Evolutionary conservation across 78 protist species (phyloP).

Genomic region (Protostelium mycophagum): DNA sequence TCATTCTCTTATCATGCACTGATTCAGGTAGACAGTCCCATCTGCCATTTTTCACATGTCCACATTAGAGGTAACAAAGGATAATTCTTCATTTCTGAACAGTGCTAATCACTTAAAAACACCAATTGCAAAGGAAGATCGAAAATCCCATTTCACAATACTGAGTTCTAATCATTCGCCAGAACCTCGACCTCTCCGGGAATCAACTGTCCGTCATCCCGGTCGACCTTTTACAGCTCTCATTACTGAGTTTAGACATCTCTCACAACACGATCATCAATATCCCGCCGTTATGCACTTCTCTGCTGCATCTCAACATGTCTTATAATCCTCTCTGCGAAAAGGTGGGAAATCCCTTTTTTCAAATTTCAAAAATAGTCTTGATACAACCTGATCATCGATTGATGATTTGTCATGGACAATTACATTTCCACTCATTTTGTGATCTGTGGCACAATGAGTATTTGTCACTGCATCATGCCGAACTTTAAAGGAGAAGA

Average conservation of each 20-base stretch:
- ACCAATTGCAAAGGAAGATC: neutral
- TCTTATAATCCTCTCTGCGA: neutral
- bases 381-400: neutral
- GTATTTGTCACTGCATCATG: too few relatives aligned
- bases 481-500: too few relatives aligned
- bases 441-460: neutral
- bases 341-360: too few relatives aligned
- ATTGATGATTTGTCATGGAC: too few relatives aligned
- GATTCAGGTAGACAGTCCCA: neutral
- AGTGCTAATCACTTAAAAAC: neutral
- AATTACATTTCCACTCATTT: too few relatives aligned
- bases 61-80: neutral
- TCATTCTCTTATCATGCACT: neutral
- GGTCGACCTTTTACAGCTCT: neutral
- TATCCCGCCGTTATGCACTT: neutral
- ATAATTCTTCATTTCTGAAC: neutral
- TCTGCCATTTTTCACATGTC: neutral
- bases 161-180: neutral
- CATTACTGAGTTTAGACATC: neutral
- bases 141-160: neutral
- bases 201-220: neutral
- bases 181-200: neutral
- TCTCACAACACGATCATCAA: neutral
- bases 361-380: too few relatives aligned
- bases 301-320: neutral